Conservation (phyloP, 306 rosid genomes). For the Quercus dentata region DNA sequence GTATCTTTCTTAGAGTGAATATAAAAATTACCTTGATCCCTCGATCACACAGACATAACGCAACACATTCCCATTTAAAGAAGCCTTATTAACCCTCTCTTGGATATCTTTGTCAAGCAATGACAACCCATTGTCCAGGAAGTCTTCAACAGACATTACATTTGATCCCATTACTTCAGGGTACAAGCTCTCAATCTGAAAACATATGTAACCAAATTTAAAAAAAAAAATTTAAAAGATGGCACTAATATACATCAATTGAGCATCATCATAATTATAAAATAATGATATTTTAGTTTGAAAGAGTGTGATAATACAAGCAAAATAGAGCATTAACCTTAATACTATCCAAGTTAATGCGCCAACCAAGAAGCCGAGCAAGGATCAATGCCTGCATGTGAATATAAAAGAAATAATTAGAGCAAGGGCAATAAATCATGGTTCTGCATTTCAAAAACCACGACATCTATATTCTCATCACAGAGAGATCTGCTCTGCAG, state of each 20-base stretch:
- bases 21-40: slow-evolving; percentile 54
- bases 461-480: background rate
- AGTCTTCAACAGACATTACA: slow-evolving; percentile 68
- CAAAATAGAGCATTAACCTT: slow-evolving; percentile 49
- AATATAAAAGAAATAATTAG: background rate
- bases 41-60: slow-evolving; percentile 82
- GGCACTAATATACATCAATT: background rate
- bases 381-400: slow-evolving; percentile 79
- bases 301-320: slow-evolving; percentile 2
- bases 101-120: slow-evolving; percentile 62
- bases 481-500: background rate
- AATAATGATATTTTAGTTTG: background rate
- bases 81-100: slow-evolving; percentile 79
- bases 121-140: slow-evolving; percentile 54
- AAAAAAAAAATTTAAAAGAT: background rate
- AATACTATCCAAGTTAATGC: slow-evolving; percentile 58
- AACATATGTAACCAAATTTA: slow-evolving; percentile 2
- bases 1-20: background rate
- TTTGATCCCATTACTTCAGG: slow-evolving; percentile 80
- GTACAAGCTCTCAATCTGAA: slow-evolving; percentile 88
- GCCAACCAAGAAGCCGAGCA: slow-evolving; percentile 77
- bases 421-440: background rate
- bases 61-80: slow-evolving; percentile 70
- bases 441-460: background rate
- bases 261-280: background rate